Evolutionary conservation across 2,329 filamentous ascomycete species (phyloP), one percentile per base, ranked within the genome.

Genomic region (Chalara sp.): DNA sequence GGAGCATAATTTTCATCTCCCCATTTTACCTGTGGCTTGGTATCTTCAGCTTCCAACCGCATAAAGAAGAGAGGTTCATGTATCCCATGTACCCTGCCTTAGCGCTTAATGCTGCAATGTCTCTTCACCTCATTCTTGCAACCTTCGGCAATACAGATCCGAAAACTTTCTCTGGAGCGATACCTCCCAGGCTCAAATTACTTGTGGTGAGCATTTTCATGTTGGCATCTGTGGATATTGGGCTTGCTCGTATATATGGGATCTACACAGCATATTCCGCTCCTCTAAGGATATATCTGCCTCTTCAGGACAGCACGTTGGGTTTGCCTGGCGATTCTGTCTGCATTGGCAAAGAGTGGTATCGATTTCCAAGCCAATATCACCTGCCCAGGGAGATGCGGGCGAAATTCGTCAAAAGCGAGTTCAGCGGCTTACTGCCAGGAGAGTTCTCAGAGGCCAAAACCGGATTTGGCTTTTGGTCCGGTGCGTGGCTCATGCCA

Each of bases 61-160:
- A 99, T 71, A 99, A 99, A 64, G 93, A 99, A 67, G 93, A 99
- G 70, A 79, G 93, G 6, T 99, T 99, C 73, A 97, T 99, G 91
- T 99, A 96, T 63, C 93, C 93, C 0, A 87, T 83, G 2, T 99
- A 99, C 63, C 93, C 93, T 1, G 89, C 92, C 56, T 75, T 99
- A 37, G 86, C 87, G 0, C 75, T 99, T 35, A 96, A 96, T 62
- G 91, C 91, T 3, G 87, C 92, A 6, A 79, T 96, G 48, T 80
- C 88, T 4, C 72, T 95, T 35, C 90, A 97, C 66, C 86, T 95
- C 52, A 63, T 95, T 1, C 76, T 97, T 12, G 76, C 83, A 10
- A 84, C 85, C 37, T 70, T 96, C 45, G 89, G 91, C 13, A 84
- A 82, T 28, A 78, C 79, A 1, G 78, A 88, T 53, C 81, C 85